Percentiles rank a stretch among this genome's conserved stretches.
Evolutionary conservation across 164 flowering plant species (phyloP).

Genomic region (Kalanchoe fedtschenkoi): DNA sequence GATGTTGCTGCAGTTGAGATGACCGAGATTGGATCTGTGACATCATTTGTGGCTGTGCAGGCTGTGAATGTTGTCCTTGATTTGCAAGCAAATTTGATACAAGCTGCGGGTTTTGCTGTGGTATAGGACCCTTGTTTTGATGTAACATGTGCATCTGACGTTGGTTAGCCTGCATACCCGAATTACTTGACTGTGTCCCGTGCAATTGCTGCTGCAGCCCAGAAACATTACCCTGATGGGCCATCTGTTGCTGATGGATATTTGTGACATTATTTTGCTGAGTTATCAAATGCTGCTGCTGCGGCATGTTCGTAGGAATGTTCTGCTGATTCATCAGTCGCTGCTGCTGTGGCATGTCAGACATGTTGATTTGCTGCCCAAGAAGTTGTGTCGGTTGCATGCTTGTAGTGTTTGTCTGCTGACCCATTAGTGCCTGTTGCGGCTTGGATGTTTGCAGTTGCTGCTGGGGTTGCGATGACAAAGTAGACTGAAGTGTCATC

Average conservation of each 20-base stretch:
- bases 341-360: conserved; percentile 59
- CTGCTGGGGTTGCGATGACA: conserved; percentile 22
- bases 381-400: conserved; percentile 52
- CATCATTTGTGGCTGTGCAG: conserved; percentile 46
- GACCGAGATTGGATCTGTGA: conserved; percentile 64
- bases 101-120: conserved; percentile 39
- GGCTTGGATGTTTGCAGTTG: conserved; percentile 16
- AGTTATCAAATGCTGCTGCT: conserved; percentile 37
- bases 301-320: conserved; percentile 28
- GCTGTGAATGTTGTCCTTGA: conserved; percentile 58
- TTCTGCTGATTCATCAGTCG: conserved; percentile 39
- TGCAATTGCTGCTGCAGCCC: conserved; percentile 52
- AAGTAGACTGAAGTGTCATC: conserved; percentile 36
- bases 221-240: conserved; percentile 39
- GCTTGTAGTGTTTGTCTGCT: conserved; percentile 35
- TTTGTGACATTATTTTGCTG: conserved; percentile 47
- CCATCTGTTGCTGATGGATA: conserved; percentile 59
- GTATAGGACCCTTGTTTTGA: conserved; percentile 46
- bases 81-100: conserved; percentile 29
- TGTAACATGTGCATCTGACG: conserved; percentile 48
- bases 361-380: conserved; percentile 43
- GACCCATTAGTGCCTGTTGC: conserved; percentile 41
- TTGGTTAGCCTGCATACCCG: conserved; percentile 54
- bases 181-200: conserved; percentile 48
- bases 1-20: conserved; percentile 49